phyloP scores from a whole-genome alignment of 2,329 filamentous ascomycete species.

The Sporothrix inflata region DNA sequence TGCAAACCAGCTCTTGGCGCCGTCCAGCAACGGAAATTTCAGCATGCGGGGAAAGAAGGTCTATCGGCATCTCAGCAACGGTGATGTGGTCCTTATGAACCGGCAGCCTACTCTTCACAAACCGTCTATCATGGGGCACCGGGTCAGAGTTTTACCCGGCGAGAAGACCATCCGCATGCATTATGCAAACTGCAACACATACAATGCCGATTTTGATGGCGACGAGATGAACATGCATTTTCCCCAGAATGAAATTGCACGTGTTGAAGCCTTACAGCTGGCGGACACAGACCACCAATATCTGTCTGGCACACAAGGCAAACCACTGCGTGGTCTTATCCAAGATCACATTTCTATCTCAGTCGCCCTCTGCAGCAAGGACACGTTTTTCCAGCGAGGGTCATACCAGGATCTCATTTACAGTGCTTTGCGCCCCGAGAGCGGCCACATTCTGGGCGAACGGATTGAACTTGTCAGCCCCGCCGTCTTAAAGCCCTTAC shows the following conservation, averaged over 20 bases:
- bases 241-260: slow-evolving; percentile 92
- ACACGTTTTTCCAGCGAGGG: slow-evolving; percentile 84
- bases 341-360: slow-evolving; percentile 98
- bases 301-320: slow-evolving; percentile 88
- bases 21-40: slow-evolving; percentile 72
- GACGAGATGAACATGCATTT: slow-evolving; percentile 99
- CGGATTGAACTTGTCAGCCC: slow-evolving; percentile 80
- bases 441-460: slow-evolving; percentile 81
- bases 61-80: slow-evolving; percentile 91
- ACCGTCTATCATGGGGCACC: slow-evolving; percentile 98
- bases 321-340: slow-evolving; percentile 91
- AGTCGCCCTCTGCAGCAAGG: slow-evolving; percentile 85
- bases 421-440: slow-evolving; percentile 84
- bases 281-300: slow-evolving; percentile 98
- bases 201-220: slow-evolving; percentile 98
- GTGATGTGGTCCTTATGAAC: slow-evolving; percentile 98
- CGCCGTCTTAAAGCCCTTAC: slow-evolving; percentile 77
- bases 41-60: slow-evolving; percentile 92
- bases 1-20: slow-evolving; percentile 89
- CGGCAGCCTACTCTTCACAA: slow-evolving; percentile 97
- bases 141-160: slow-evolving; percentile 85
- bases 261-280: slow-evolving; percentile 88
- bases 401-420: slow-evolving; percentile 96
- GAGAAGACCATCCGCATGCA: slow-evolving; percentile 99
- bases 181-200: slow-evolving; percentile 99